phyloP scores from a whole-genome alignment of 129 eudicot species.

The Flaveria sonorensis region DNA sequence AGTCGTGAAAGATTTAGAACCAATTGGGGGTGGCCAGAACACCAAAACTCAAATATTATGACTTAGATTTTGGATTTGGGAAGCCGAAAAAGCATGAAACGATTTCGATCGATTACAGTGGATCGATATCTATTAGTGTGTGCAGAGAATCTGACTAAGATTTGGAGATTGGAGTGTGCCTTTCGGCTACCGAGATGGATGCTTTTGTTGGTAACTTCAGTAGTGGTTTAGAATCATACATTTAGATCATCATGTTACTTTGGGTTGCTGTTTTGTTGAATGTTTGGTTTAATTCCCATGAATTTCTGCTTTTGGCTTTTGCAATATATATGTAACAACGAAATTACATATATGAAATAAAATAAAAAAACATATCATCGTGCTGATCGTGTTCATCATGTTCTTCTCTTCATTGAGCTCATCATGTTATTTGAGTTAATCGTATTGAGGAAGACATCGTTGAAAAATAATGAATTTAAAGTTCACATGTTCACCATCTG shows the following conservation, averaged over 20 bases:
- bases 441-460: too few species aligned
- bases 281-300: neutral
- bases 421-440: too few species aligned
- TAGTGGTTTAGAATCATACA: neutral
- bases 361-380: too few species aligned
- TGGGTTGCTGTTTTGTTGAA: neutral
- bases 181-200: constrained; percentile 13
- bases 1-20: neutral
- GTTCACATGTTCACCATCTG: too few species aligned
- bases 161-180: constrained; percentile 2
- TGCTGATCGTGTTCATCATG: too few species aligned
- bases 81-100: constrained; percentile 3
- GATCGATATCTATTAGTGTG: neutral
- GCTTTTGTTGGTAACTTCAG: neutral
- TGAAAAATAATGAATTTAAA: too few species aligned
- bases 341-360: too few species aligned
- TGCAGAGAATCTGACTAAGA: neutral
- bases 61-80: constrained; percentile 12
- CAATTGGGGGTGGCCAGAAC: neutral
- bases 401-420: too few species aligned
- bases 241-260: neutral
- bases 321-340: too few species aligned
- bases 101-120: neutral
- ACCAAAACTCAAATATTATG: neutral
- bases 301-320: too few species aligned